Evolutionary conservation across 1,284 basidiomycete genomes (phyloP).

Genomic region (Termitomyces sp.): DNA sequence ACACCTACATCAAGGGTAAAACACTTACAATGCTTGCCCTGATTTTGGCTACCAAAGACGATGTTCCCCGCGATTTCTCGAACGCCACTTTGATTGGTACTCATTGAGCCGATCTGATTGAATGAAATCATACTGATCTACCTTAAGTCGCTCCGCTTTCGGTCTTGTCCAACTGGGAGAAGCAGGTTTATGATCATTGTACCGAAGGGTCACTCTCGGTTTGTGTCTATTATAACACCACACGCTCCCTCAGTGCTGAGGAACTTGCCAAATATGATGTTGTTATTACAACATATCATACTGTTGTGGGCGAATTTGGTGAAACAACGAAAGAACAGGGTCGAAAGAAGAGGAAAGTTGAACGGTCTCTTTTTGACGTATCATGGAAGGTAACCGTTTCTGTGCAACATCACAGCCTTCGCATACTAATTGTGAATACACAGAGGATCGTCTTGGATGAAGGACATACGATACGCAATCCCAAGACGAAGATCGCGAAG

Average conservation of each 20-base stretch:
- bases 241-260: slow-evolving; percentile 53
- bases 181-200: slow-evolving; percentile 81
- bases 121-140: neutral
- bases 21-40: slow-evolving; percentile 79
- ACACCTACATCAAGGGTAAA: slow-evolving; percentile 54
- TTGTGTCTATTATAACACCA: slow-evolving; percentile 70
- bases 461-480: slow-evolving; percentile 82
- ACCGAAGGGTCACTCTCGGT: slow-evolving; percentile 46
- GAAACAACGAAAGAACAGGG: slow-evolving; percentile 26
- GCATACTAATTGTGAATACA: slow-evolving; percentile 20
- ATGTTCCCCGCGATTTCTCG: slow-evolving; percentile 51
- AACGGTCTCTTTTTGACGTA: slow-evolving; percentile 57
- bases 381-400: slow-evolving; percentile 67
- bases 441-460: slow-evolving; percentile 80
- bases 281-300: slow-evolving; percentile 89
- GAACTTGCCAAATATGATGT: slow-evolving; percentile 70
- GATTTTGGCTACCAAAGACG: slow-evolving; percentile 68
- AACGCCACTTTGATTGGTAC: slow-evolving; percentile 73
- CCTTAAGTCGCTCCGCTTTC: slow-evolving; percentile 77
- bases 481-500: slow-evolving; percentile 77
- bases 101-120: neutral
- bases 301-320: slow-evolving; percentile 49
- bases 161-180: slow-evolving; percentile 87
- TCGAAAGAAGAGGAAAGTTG: slow-evolving; percentile 56
- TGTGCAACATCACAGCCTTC: neutral